Evolutionary conservation across 163 green algal species (phyloP).

Genomic region (Smithsoniella earleae): DNA sequence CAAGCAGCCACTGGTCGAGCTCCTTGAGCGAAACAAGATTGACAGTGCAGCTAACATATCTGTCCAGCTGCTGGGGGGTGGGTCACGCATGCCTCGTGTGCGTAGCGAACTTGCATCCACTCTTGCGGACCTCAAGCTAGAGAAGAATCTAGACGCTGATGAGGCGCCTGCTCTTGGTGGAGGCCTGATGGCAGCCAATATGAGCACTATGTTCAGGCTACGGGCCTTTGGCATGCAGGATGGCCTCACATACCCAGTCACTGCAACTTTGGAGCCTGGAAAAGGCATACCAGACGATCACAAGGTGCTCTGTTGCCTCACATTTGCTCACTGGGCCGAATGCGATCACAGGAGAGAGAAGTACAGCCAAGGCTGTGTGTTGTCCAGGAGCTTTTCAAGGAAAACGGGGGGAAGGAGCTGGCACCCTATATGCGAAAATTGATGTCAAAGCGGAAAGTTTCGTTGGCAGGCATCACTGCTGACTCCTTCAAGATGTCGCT

Average conservation of each 20-base stretch:
- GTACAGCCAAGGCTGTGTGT: background rate
- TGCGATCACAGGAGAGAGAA: constrained; percentile 30
- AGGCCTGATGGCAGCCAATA: constrained; percentile 88
- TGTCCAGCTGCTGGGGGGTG: constrained; percentile 91
- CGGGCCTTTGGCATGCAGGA: constrained; percentile 89
- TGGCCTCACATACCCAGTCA: constrained; percentile 62
- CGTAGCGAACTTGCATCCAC: constrained; percentile 62
- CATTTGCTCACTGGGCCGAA: background rate
- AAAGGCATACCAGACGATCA: constrained; percentile 24
- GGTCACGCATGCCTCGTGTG: constrained; percentile 70
- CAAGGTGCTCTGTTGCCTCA: no score
- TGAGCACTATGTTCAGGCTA: constrained; percentile 85
- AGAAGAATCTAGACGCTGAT: constrained; percentile 92
- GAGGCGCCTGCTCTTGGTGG: constrained; percentile 88
- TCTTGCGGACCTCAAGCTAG: constrained; percentile 63
- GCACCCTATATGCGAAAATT: constrained; percentile 73
- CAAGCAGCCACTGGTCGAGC: constrained; percentile 48
- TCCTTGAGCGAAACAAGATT: constrained; percentile 71
- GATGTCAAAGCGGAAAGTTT: constrained; percentile 58
- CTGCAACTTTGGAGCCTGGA: constrained; percentile 40
- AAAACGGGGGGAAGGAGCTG: constrained; percentile 39
- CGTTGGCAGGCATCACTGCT: constrained; percentile 53
- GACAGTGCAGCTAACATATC: constrained; percentile 54
- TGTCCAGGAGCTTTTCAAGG: constrained; percentile 9
- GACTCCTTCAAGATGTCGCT: constrained; percentile 60